A percentile compares a stretch with the other conserved stretches of the same genome.
Evolutionary conservation across 2,329 filamentous ascomycete genomes (phyloP).

Genomic region (Thelonectria discophora): DNA sequence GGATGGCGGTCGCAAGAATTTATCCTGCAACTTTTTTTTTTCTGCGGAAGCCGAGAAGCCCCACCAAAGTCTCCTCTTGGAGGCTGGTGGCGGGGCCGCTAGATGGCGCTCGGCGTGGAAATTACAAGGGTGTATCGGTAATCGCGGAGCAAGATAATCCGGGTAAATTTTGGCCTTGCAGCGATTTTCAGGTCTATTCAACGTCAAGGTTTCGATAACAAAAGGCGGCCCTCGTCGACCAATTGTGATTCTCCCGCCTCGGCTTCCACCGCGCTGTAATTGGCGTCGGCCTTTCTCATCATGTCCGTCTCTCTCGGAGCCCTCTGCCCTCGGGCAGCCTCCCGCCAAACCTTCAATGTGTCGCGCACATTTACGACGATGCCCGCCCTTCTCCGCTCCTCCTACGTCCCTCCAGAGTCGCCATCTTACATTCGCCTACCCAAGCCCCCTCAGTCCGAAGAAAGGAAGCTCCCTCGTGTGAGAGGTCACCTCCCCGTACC

Average conservation of each 20-base stretch:
- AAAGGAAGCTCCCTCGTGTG: conserved; percentile 56
- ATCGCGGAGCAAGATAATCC: conserved; percentile 38
- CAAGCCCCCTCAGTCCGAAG: conserved; percentile 74
- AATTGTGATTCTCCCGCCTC: conserved; percentile 32
- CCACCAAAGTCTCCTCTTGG: conserved; percentile 32
- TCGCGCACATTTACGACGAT: conserved; percentile 48
- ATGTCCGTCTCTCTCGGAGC: conserved; percentile 44
- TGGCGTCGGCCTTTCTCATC: conserved; percentile 23
- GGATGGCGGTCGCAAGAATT: conserved; percentile 38
- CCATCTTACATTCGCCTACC: conserved; percentile 88
- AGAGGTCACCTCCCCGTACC: conserved; percentile 87
- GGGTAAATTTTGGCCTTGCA: conserved; percentile 32
- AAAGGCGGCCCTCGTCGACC: conserved; percentile 30
- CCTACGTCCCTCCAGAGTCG: conserved; percentile 82
- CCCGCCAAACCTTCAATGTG: conserved; percentile 39
- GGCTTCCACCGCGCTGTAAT: conserved; percentile 23
- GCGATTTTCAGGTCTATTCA: conserved; percentile 36
- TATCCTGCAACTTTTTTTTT: conserved; percentile 42
- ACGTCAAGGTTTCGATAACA: conserved; percentile 8
- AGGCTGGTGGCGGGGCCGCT: conserved; percentile 38
- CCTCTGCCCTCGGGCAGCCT: conserved; percentile 39
- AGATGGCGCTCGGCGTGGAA: not conserved
- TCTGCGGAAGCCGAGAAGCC: conserved; percentile 31
- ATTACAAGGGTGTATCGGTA: conserved; percentile 15
- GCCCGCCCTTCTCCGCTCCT: conserved; percentile 54